These are phyloP conservation scores for Backusella parvicylindrica DNA, from an alignment of 192 early-diverging fungal species.

Conservation along the genomic window DNA sequence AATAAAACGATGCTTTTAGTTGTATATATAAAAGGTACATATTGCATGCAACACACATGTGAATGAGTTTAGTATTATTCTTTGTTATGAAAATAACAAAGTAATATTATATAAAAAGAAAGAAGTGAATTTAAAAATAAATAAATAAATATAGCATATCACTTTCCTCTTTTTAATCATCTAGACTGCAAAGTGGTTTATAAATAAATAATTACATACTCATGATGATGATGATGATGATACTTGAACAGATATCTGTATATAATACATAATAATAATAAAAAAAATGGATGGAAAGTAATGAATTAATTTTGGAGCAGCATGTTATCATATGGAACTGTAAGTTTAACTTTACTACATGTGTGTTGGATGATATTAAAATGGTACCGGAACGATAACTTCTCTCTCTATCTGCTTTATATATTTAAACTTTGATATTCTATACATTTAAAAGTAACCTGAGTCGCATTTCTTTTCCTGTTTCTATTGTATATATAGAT, in stretches of 20 bases:
- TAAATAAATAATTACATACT: not conserved
- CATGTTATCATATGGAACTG: not conserved
- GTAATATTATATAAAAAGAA: too few relatives aligned
- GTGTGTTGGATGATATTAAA: not conserved
- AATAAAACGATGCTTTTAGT: not conserved
- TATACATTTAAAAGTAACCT: not conserved
- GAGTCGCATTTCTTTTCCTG: not conserved
- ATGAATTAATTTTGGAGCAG: not conserved
- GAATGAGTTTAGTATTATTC: not conserved
- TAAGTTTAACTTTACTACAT: not conserved
- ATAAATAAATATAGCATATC: not conserved
- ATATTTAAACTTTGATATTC: not conserved
- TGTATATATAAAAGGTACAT: not conserved
- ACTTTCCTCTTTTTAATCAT: not conserved
- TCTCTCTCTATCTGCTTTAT: not conserved
- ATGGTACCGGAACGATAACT: not conserved
- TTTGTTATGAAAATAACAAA: too few relatives aligned
- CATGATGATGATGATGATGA: not conserved
- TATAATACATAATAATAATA: not conserved
- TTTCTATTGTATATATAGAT: not conserved
- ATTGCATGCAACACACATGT: slow-evolving; percentile 4
- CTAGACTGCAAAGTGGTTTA: not conserved
- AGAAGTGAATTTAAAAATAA: too few relatives aligned
- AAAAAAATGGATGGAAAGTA: not conserved
- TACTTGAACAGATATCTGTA: not conserved